Evolutionary conservation across 1,139 yeast genomes (phyloP).

Genomic region (Pichia sp.): DNA sequence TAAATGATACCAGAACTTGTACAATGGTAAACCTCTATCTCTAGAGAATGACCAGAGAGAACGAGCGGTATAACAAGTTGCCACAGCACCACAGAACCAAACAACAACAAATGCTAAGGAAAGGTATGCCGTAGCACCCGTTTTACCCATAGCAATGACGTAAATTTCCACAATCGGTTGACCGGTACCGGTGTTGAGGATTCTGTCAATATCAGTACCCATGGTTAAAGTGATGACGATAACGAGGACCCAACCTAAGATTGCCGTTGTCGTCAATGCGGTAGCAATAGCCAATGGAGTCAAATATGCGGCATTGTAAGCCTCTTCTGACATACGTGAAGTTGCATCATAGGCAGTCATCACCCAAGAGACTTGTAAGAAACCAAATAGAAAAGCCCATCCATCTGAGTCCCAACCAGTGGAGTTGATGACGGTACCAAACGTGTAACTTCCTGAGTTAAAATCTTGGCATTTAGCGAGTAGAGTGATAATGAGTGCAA

Average conservation of each 20-base stretch:
- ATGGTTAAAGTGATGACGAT: constrained; percentile 33
- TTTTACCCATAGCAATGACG: constrained; percentile 43
- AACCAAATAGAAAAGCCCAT: constrained; percentile 31
- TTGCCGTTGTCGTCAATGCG: constrained; percentile 29
- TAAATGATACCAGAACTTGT: constrained; percentile 30
- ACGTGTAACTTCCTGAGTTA: constrained; percentile 24
- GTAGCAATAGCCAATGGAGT: constrained; percentile 29
- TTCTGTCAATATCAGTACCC: constrained; percentile 35
- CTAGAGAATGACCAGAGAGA: constrained; percentile 34
- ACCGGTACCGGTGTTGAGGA: constrained; percentile 33
- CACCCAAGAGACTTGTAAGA: constrained; percentile 32
- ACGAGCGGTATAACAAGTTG: constrained; percentile 28
- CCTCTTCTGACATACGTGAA: constrained; percentile 46
- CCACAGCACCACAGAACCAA: constrained; percentile 32
- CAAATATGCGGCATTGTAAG: constrained; percentile 35
- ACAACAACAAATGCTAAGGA: constrained; percentile 33
- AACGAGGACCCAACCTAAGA: constrained; percentile 29
- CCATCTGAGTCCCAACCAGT: constrained; percentile 31
- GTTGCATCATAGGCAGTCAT: constrained; percentile 31
- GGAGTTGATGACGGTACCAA: constrained; percentile 25
- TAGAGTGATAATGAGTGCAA: constrained; percentile 30
- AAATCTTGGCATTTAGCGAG: constrained; percentile 28
- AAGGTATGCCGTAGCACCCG: constrained; percentile 48
- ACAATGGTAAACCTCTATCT: constrained; percentile 36
- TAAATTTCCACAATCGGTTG: constrained; percentile 48